Evolutionary conservation across 1,284 basidiomycete species (phyloP).

Genomic region (Pseudozyma pruni): DNA sequence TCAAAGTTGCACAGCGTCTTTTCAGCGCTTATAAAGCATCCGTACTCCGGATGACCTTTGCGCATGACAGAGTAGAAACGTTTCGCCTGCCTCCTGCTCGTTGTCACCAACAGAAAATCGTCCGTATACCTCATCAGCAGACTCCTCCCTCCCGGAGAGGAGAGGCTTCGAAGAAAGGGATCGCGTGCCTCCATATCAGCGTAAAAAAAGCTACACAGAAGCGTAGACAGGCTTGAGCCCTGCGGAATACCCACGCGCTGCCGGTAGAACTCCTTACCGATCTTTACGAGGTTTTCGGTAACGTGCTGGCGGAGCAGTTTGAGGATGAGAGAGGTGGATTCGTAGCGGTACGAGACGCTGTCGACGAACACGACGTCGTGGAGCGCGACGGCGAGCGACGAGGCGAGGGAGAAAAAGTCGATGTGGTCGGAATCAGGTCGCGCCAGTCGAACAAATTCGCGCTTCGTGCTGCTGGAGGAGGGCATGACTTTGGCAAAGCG

Average conservation of each 20-base stretch:
- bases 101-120: constrained; percentile 91
- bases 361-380: constrained; percentile 87
- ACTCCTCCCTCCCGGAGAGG: constrained; percentile 64
- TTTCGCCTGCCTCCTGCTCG: constrained; percentile 75
- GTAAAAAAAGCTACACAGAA: constrained; percentile 85
- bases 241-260: constrained; percentile 94
- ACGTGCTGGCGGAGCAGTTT: constrained; percentile 87
- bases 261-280: constrained; percentile 78
- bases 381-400: constrained; percentile 72
- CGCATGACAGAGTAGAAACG: constrained; percentile 83
- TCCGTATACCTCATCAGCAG: constrained; percentile 81
- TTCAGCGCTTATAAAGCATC: constrained; percentile 85
- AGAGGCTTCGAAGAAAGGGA: constrained; percentile 73
- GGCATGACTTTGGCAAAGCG: constrained; percentile 54
- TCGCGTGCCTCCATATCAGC: constrained; percentile 81
- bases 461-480: constrained; percentile 16
- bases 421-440: constrained; percentile 75
- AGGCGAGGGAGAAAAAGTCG: constrained; percentile 75
- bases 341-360: constrained; percentile 76
- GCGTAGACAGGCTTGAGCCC: constrained; percentile 86
- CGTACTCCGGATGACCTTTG: constrained; percentile 81
- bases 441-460: constrained; percentile 45
- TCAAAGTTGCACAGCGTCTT: constrained; percentile 89
- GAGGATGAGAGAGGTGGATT: constrained; percentile 74
- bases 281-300: constrained; percentile 82